phyloP scores from a whole-genome alignment of 2,329 filamentous ascomycete species.

The Beauveria brongniartii region DNA sequence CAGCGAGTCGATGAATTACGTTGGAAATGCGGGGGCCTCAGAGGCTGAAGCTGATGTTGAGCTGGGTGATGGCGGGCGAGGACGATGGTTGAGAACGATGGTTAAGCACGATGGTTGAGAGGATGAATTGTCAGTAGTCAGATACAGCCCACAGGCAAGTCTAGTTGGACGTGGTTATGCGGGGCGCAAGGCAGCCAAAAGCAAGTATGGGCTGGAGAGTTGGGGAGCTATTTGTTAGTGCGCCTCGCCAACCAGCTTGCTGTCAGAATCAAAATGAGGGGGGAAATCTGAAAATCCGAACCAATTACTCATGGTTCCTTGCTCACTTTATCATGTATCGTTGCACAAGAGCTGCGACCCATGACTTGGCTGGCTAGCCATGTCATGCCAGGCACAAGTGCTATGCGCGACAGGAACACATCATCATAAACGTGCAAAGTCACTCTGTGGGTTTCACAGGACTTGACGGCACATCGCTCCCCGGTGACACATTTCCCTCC shows the following conservation, averaged over 20 bases:
- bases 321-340: neutral
- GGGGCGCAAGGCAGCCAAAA: slow-evolving; percentile 8
- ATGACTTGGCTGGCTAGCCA: neutral
- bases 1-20: neutral
- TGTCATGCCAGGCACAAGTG: neutral
- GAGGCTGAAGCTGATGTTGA: neutral
- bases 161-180: neutral
- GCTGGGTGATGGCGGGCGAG: neutral
- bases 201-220: neutral
- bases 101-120: neutral
- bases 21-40: neutral
- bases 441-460: no score
- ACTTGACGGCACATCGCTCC: neutral
- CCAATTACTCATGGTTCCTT: neutral
- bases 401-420: neutral
- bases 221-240: neutral
- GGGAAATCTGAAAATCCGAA: no score
- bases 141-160: neutral
- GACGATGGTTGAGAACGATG: neutral
- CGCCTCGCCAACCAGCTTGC: neutral
- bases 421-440: no score
- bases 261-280: neutral
- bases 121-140: slow-evolving; percentile 1
- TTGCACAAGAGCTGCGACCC: neutral
- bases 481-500: neutral